phyloP scores from a whole-genome alignment of 1,284 basidiomycete species.

The Cryptococcus depauperatus region DNA sequence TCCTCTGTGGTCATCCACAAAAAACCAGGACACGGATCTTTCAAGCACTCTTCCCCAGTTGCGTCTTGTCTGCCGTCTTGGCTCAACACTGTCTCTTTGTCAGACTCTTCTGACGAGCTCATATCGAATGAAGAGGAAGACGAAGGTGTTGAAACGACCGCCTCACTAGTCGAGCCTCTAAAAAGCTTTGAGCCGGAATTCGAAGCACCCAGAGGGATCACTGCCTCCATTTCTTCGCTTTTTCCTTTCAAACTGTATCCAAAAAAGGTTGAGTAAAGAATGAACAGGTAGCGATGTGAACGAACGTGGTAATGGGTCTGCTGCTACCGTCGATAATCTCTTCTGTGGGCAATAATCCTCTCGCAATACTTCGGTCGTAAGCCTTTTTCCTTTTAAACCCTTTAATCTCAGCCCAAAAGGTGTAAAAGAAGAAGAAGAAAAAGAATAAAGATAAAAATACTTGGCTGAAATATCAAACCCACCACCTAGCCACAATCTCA shows the following conservation, averaged over 20 bases:
- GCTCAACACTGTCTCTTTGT: background rate
- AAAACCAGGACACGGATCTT: conserved; percentile 54
- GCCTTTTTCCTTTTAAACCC: too few relatives aligned
- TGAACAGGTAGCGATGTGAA: background rate
- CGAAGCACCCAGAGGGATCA: background rate
- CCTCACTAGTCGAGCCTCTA: background rate
- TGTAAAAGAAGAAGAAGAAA: background rate
- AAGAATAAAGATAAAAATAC: background rate
- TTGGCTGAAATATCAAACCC: too few relatives aligned
- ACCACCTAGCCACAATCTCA: too few relatives aligned
- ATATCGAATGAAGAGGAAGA: conserved; percentile 10
- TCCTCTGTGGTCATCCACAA: conserved; percentile 97
- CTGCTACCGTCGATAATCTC: background rate
- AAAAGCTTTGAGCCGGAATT: background rate
- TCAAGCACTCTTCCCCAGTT: conserved; percentile 4
- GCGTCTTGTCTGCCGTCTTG: conserved; percentile 1
- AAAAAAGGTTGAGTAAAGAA: background rate
- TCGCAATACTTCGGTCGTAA: too few relatives aligned
- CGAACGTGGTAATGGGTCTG: background rate
- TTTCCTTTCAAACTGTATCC: too few relatives aligned
- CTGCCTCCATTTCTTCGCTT: background rate
- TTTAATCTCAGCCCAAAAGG: too few relatives aligned
- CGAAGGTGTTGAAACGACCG: too few relatives aligned
- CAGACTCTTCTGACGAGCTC: conserved; percentile 12
- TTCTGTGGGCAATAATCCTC: background rate